Conservation (phyloP, 768 basidiomycete genomes). For the Lactifluus hygrophoroides region DNA sequence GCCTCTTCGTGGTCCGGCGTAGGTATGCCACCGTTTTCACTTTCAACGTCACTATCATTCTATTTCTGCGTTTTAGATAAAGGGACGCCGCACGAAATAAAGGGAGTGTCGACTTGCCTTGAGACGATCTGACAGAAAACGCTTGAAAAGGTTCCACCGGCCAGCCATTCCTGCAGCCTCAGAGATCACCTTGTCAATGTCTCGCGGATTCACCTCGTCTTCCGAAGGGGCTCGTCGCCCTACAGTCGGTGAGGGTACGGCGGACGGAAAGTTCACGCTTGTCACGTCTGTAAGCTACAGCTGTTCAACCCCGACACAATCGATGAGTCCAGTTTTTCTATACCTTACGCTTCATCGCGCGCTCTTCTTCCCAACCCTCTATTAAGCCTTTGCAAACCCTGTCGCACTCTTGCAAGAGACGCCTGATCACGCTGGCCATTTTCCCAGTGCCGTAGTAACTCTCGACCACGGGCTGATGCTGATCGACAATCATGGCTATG, state of each 20-base stretch:
- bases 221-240: conserved; percentile 35
- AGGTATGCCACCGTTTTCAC: background rate
- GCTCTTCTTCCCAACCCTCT: conserved; percentile 87
- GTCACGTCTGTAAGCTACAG: conserved; percentile 30
- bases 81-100: background rate
- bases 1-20: background rate
- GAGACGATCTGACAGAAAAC: conserved; percentile 73
- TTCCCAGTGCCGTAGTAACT: conserved; percentile 92
- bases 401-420: conserved; percentile 81
- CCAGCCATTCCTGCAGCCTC: conserved; percentile 87
- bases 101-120: conserved; percentile 35
- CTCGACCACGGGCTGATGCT: conserved; percentile 95
- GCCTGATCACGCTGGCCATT: conserved; percentile 71
- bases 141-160: conserved; percentile 84
- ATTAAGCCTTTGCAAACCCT: conserved; percentile 66
- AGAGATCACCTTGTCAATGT: conserved; percentile 83
- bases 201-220: conserved; percentile 67
- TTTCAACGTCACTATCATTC: conserved; percentile 8
- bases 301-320: conserved; percentile 2
- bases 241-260: conserved; percentile 8
- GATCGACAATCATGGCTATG: conserved; percentile 92
- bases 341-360: conserved; percentile 75
- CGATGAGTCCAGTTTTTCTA: background rate
- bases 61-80: background rate
- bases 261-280: conserved; percentile 24